Base-by-base conservation (phyloP, 768 basidiomycete genomes). In the Flagelloscypha sp. region DNA sequence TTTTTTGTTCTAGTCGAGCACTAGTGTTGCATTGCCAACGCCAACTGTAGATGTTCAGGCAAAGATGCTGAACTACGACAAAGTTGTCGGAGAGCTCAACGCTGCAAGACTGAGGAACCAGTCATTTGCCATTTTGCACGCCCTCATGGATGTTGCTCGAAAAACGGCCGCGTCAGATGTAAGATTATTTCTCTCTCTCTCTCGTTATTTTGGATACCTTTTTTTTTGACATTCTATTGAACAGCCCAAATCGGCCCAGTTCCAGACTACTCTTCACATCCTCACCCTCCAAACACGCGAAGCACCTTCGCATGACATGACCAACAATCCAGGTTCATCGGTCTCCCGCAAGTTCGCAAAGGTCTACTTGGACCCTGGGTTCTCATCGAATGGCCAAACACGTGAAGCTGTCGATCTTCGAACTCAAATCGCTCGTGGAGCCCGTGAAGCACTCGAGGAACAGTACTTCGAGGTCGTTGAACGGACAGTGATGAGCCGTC, bases 31-130 rank as follows among this genome's bases (percentile, higher is more conserved):
- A n/a, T n/a, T 68, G 1, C 76, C 81, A 1, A 76, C 68, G 40
- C 58, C 80, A 15, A 76, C 70, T 10, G 55, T 85, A 25, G 84
- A 87, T 51, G 84, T 84, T 81, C 90, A 93, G 56, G 78, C 72
- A 58, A 87, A 86, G 59, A 92, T 97, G 92, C 88, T 97, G 84
- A 80, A 78, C 9, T 99, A 97, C 55, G 86, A 93, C 63, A 76
- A 77, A 31, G 79, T 85, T 21, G 65, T 97, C 27, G 65, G 72
- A 6, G 77, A 86, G 16, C 63, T 97, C 33, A 92, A 95, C 61
- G 57, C 66, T 24, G 74, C 84, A 1, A 66, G 90, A 27, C 60
- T 81, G 12, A 73, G 79, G 3, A 81, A 76, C 12, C 76, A 68
- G 5, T 86, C 80, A 2, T 89, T 71, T 55, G 84, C 86, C 5